phyloP scores from a whole-genome alignment of 345 rosid species.

The Aegle marmelos region DNA sequence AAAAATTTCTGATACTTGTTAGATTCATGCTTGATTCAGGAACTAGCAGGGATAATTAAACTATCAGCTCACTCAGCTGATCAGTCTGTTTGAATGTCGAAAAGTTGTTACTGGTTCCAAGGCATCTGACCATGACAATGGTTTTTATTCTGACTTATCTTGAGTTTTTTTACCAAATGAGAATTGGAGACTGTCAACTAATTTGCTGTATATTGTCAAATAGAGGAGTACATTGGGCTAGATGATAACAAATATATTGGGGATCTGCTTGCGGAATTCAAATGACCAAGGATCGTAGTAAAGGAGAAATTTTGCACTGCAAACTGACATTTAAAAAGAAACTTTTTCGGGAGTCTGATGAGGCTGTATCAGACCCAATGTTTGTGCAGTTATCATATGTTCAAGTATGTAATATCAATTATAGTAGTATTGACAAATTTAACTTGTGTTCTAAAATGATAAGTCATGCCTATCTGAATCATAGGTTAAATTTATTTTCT shows the following conservation, averaged over 20 bases:
- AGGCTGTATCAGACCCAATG: constrained; percentile 91
- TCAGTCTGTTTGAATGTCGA: constrained; percentile 92
- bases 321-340: constrained; percentile 85
- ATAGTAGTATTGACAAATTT: neutral
- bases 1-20: constrained; percentile 15
- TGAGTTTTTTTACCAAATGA: neutral
- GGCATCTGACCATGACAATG: constrained; percentile 85
- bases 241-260: constrained; percentile 98
- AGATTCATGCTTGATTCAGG: constrained; percentile 43
- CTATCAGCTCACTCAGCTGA: constrained; percentile 88
- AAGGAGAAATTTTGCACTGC: constrained; percentile 96
- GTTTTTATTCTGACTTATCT: constrained; percentile 36
- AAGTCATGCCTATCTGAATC: constrained; percentile 2
- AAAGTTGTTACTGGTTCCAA: constrained; percentile 92
- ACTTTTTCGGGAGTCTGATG: constrained; percentile 95
- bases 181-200: constrained; percentile 15
- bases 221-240: constrained; percentile 93
- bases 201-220: constrained; percentile 22
- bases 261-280: constrained; percentile 87
- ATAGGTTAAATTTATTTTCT: neutral
- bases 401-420: constrained; percentile 55
- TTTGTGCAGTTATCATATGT: constrained; percentile 93
- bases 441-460: neutral
- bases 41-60: constrained; percentile 92
- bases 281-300: constrained; percentile 87